Base-by-base conservation (phyloP, 768 basidiomycete species). In the Russula ochroleuca region DNA sequence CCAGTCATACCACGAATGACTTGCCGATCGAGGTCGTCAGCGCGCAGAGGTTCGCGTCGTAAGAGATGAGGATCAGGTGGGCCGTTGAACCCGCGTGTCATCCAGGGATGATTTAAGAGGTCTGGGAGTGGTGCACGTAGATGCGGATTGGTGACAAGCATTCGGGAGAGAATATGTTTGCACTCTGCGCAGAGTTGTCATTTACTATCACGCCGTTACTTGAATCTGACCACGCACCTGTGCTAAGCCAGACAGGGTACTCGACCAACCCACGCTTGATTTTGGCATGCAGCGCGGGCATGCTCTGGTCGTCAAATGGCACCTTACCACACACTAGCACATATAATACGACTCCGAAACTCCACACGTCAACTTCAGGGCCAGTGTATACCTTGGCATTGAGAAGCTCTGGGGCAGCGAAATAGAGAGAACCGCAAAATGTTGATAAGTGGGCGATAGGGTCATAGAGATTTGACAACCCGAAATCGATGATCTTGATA, bases 401-500 rank as follows among this genome's bases (percentile, higher is more conserved):
- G 67, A 98, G 86, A 23, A 98, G 80, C 74, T 99, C 96, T 7
- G 97, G 97, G 0, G 97, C 97, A 37, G 97, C 97, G 77, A 99
- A 99, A 76, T 99, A 99, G 31, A 99, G 79, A 0, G 93, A 97
- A 23, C 97, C 96, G 70, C 97, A 99, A 73, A 99, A 99, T 0
- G 97, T 99, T 25, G 90, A 84, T 1, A 99, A 84, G 72, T 94
- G 92, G 54, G 76, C 70, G 10, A 77, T 71, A 2, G 97, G 96
- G 70, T 96, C 85, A 73, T 87, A 98, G 14, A 99, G 81, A 77
- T 98, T 99, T 2, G 96, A 98, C 9, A 99, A 81, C 53, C 97
- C 97, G 75, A 98, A 99, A 76, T 99, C 96, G 74, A 98, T 99
- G 66, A 98, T 98, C 82, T 98, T 99, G 81, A 98, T 98, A 77